Conservation (phyloP, 805 yeast genomes). For the Ogataea glucozyma region DNA sequence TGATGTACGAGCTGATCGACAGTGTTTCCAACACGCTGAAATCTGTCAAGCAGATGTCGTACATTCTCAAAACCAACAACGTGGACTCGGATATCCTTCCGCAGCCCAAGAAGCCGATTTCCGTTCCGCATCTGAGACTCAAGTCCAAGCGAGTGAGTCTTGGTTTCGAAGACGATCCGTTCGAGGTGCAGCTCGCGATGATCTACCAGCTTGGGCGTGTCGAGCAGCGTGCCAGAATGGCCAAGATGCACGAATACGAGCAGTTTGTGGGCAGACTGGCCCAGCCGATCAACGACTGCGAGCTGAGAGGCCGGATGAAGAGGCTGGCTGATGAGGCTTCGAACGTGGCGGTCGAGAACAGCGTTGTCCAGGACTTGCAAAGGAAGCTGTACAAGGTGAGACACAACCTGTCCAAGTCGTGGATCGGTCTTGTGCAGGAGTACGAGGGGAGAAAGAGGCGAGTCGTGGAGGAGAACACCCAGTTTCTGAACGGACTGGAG, state of each 20-base stretch:
- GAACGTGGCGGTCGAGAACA: neutral
- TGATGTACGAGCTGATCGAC: slow-evolving; percentile 79
- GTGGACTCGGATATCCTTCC: slow-evolving; percentile 41
- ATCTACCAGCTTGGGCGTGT: slow-evolving; percentile 57
- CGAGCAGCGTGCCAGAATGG: slow-evolving; percentile 54
- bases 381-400: slow-evolving; percentile 24
- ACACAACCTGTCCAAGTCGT: slow-evolving; percentile 46
- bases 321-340: slow-evolving; percentile 1
- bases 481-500: slow-evolving; percentile 44
- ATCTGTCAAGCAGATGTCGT: slow-evolving; percentile 58
- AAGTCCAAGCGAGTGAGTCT: slow-evolving; percentile 44
- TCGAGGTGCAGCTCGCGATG: slow-evolving; percentile 60
- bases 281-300: neutral
- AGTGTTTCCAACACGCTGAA: slow-evolving; percentile 69
- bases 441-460: slow-evolving; percentile 43
- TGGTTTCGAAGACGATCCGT: slow-evolving; percentile 62
- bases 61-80: slow-evolving; percentile 47
- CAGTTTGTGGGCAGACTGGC: slow-evolving; percentile 1
- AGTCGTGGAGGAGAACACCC: slow-evolving; percentile 41
- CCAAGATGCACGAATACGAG: slow-evolving; percentile 35
- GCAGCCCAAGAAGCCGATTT: slow-evolving; percentile 34
- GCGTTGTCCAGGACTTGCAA: slow-evolving; percentile 12
- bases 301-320: slow-evolving; percentile 1
- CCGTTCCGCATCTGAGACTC: slow-evolving; percentile 45
- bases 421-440: slow-evolving; percentile 67